phyloP scores from a whole-genome alignment of 768 basidiomycete species.

The Boletus rufocinnamomeus region DNA sequence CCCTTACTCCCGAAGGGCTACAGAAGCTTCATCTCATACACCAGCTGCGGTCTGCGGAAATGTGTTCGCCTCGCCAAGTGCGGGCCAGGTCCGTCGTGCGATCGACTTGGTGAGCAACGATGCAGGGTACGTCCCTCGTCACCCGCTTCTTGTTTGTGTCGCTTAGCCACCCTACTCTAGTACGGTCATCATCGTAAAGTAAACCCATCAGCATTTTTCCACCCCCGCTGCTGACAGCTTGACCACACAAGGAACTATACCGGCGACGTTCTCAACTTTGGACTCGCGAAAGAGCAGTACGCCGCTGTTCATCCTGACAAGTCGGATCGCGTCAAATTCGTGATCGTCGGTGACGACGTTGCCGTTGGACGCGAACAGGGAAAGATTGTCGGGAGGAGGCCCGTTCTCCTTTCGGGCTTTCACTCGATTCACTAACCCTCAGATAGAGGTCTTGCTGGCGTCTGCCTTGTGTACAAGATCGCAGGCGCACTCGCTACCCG shows the following conservation, averaged over 20 bases:
- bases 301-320: slow-evolving; percentile 69
- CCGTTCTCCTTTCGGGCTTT: slow-evolving; percentile 15
- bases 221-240: slow-evolving; percentile 7
- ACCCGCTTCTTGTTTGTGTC: not conserved
- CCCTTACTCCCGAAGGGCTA: not conserved
- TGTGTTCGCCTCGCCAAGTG: slow-evolving; percentile 88
- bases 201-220: slow-evolving; percentile 7
- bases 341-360: slow-evolving; percentile 90
- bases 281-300: slow-evolving; percentile 84
- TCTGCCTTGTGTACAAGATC: slow-evolving; percentile 86
- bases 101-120: slow-evolving; percentile 76
- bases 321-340: slow-evolving; percentile 66
- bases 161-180: slow-evolving; percentile 37
- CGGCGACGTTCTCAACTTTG: slow-evolving; percentile 90
- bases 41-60: slow-evolving; percentile 82
- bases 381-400: slow-evolving; percentile 80
- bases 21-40: not conserved
- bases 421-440: not conserved
- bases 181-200: slow-evolving; percentile 86
- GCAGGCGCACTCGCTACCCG: slow-evolving; percentile 77
- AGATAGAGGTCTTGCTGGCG: slow-evolving; percentile 75
- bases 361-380: slow-evolving; percentile 82
- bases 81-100: slow-evolving; percentile 78
- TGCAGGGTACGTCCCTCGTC: slow-evolving; percentile 53
- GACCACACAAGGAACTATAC: slow-evolving; percentile 71